phyloP scores from a whole-genome alignment of 768 basidiomycete species.

The Paxillus involutus region DNA sequence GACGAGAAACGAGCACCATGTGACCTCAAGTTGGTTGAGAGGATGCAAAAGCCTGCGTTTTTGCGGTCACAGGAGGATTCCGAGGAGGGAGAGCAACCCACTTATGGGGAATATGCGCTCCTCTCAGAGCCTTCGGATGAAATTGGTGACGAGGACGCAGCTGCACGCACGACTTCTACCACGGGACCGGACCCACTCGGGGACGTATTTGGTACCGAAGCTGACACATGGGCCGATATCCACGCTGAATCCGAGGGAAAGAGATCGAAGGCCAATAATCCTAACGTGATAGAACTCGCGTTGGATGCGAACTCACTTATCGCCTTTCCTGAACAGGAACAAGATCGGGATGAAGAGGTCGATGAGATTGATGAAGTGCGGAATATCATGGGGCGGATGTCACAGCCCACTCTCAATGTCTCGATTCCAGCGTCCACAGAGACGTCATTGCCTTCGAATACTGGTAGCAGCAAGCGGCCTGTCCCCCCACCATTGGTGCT shows the following conservation, averaged over 20 bases:
- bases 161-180: conserved; percentile 37
- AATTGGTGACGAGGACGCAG: conserved; percentile 30
- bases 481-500: conserved; percentile 61
- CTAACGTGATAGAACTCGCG: conserved; percentile 53
- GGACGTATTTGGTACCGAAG: conserved; percentile 68
- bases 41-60: conserved; percentile 42
- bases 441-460: conserved; percentile 36
- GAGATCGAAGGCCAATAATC: conserved; percentile 28
- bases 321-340: conserved; percentile 23
- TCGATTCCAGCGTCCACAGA: conserved; percentile 43
- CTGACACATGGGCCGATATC: conserved; percentile 60
- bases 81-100: conserved; percentile 29
- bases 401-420: conserved; percentile 31
- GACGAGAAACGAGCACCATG: conserved; percentile 41
- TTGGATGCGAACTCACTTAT: conserved; percentile 44
- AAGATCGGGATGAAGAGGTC: conserved; percentile 32
- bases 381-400: conserved; percentile 42
- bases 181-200: conserved; percentile 48
- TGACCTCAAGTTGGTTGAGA: conserved; percentile 51
- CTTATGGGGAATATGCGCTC: conserved; percentile 24
- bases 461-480: conserved; percentile 37
- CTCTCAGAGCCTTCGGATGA: conserved; percentile 28
- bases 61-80: conserved; percentile 24
- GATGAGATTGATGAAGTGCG: conserved; percentile 32
- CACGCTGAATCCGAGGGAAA: conserved; percentile 33